These are phyloP conservation scores for Aquilaria malaccensis DNA, from an alignment of 345 rosid species.

Conservation along the genomic window DNA sequence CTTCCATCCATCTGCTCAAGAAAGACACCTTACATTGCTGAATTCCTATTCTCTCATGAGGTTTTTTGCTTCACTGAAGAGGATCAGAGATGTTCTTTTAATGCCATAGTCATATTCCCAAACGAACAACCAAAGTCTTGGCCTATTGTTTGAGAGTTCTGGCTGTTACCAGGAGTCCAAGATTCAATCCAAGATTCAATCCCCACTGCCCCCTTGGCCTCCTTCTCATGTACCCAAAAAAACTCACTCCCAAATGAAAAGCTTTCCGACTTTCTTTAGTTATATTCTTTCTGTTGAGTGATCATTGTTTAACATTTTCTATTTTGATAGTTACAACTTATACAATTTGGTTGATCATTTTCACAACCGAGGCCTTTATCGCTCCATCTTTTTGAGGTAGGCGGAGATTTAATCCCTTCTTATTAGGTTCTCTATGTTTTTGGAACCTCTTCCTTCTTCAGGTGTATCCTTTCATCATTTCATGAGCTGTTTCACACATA, in stretches of 20 bases:
- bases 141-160: too few relatives aligned
- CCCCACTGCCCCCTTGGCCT: too few relatives aligned
- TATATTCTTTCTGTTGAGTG: not conserved
- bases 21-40: too few relatives aligned
- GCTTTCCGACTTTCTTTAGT: too few relatives aligned
- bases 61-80: not conserved
- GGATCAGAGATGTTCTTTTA: too few relatives aligned
- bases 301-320: conserved; percentile 8
- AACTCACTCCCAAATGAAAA: too few relatives aligned
- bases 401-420: not conserved
- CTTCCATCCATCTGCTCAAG: too few relatives aligned
- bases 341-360: conserved; percentile 66
- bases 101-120: too few relatives aligned
- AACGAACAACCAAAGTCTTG: too few relatives aligned
- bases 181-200: too few relatives aligned
- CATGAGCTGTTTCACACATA: not conserved
- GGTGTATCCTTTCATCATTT: conserved; percentile 2
- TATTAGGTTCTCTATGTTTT: conserved; percentile 1
- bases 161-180: too few relatives aligned
- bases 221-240: too few relatives aligned
- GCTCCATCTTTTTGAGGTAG: conserved; percentile 80
- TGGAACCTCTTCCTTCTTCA: not conserved
- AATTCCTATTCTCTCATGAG: not conserved
- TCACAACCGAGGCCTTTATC: conserved; percentile 77
- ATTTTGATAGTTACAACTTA: conserved; percentile 71